Base-by-base conservation (phyloP, 108 stramenopile genomes). In the Skeletonema potamos region DNA sequence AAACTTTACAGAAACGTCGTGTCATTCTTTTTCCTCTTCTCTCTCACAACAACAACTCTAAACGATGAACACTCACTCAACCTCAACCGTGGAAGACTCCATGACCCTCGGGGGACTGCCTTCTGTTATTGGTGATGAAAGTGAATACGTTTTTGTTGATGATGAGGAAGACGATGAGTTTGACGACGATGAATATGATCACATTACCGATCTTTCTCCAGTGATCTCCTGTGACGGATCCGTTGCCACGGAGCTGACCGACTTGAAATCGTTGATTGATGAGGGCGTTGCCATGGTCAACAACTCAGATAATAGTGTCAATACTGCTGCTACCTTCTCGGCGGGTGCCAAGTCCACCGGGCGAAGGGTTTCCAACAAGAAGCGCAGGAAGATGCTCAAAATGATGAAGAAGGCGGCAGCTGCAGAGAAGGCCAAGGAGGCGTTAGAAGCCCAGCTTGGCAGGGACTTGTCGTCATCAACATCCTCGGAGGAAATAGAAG, bases 391-490 rank as follows among this genome's bases (percentile, higher is more conserved):
- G 74, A 85, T 79, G 65, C 27, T 89, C 22, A 91, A 89, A 63
- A 83, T 73, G 66, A 46, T 88, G 83, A 91, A 89, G 66, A 91
- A 91, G 66, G 86, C 84, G 22, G 82, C 85, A 5, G 88, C 84
- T 2, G 86, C 87, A 0, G 64, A 71, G 3, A 82, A 72, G 11
- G 86, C 86, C 13, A 72, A 80, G 4, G 13, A 58, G 11, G 64
- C 79, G 10, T 58, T 85, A 34, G 18, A 57, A 62, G 29, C 22
- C 43, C 10, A 54, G 60, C 15, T 36, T 43, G 24, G 24, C 44
- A 27, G 62, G 29, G 15, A 41, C 24, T 11, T 26, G 15, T n/a
- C 22, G 9, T 24, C 54, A 6, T 24, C 15, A 29, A 57, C 29
- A 68, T 36, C 64, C 30, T 67, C 46, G 62, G 46, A 24, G 17